Base-by-base conservation (phyloP, 108 stramenopile genomes). In the Phaeodactylum tricornutum region DNA sequence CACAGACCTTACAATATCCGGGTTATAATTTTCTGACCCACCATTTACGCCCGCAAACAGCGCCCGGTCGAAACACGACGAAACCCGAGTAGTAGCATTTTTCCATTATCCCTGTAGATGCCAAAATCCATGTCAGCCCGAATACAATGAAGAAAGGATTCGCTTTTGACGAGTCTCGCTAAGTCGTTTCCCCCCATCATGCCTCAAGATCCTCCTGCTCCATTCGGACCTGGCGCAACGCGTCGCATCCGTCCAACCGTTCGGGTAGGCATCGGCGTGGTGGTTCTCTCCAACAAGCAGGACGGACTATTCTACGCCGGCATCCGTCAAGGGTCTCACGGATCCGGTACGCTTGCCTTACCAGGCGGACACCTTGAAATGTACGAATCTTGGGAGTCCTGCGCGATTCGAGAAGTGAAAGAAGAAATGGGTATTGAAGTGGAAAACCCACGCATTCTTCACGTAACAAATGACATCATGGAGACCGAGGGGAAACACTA, bases 351-450 rank as follows among this genome's bases (percentile, higher is more conserved):
- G 0, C 19, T 88, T 2, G 80, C 84, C 6, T 59, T 88, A 29
- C 84, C 81, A 0, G 86, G 92, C 0, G 92, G 92, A 16, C 92
- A 93, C 50, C 57, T 93, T 35, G 92, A 93, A 71, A 58, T 93
- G 71, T 75, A 59, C 53, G 92, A 93, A 67, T 47, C 53, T 19
- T 93, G 92, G 92, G 72, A 82, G 41, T 53, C 71, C n/a, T 89
- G 87, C 52, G 92, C 88, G 8, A 68, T 48, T 20, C 72, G 92
- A 46, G 92, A 93, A 65, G 79, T 87, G 25, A 15, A 52, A 28
- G 92, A 93, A 66, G 92, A 93, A 71, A 82, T 63, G 43, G 71
- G 74, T 29, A 28, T 93, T 46, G 55, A 61, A 3, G 51, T 87
- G 34, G 27, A 40, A 4, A 59, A 63, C 41, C 50, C 78, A 3